Base-by-base conservation (phyloP, 257 asterid genomes). In the Salvia miltiorrhiza region DNA sequence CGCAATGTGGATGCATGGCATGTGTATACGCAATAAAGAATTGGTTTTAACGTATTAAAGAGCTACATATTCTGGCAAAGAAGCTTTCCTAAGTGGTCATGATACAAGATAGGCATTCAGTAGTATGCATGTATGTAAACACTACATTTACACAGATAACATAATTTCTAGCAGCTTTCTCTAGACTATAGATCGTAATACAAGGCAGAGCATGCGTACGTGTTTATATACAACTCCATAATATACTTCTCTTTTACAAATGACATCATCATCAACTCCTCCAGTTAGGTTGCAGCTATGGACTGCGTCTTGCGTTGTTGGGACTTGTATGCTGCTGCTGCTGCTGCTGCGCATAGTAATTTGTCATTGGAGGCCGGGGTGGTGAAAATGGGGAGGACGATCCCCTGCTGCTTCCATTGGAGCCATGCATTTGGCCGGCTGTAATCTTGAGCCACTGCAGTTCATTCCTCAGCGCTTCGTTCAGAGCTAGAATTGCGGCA, bases 401-500 rank as follows among this genome's bases (percentile, higher is more conserved):
- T 11, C 83, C 90, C 73, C 87, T 78, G 76, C 47, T 82, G 79
- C 67, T 87, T 50, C 92, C 92, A 33, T 80, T 87, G 67, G 53
- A 73, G 23, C 74, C 45, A 21, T 79, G 84, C 49, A 76, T 71
- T 69, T 89, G 88, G 57, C 91, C 78, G 1, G 96, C 93, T 59
- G 86, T 81, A 44, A 90, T 80, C 89, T 92, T 92, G 37, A 92
- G 91, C 74, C 84, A 89, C 77, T 88, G 92, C 64, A 92, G 77
- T 78, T 92, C 98, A 53, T 85, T 86, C 79, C 85, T 78, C 76
- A 92, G 52, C 13, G 96, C 84, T 23, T 92, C 95, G 40, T 88
- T 93, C 83, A 93, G 75, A 60, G 95, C 98, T 93, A 75, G 44
- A 73, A 64, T 64, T 23, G 45, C 65, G 13, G 3, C 35, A 12